Conservation (phyloP, 2,329 filamentous ascomycete species). For the Colletotrichum agaves region DNA sequence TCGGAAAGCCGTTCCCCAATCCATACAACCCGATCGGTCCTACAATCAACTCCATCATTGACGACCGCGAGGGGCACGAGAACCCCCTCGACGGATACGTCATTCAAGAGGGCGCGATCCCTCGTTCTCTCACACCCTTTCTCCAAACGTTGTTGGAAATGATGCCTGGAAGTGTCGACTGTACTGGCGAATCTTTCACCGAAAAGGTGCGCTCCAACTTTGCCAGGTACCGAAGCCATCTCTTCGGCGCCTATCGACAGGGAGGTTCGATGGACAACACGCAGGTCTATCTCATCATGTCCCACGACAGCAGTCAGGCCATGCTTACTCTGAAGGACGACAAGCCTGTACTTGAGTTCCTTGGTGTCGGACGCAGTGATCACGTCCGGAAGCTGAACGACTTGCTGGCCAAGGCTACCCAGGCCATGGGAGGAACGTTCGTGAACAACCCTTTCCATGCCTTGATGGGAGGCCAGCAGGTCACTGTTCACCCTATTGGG, state of each 20-base stretch:
- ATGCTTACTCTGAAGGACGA: conserved; percentile 68
- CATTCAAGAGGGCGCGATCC: conserved; percentile 72
- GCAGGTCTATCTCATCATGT: conserved; percentile 74
- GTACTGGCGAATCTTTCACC: conserved; percentile 51
- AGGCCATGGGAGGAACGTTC: conserved; percentile 68
- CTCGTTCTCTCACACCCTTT: conserved; percentile 64
- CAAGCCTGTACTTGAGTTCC: conserved; percentile 68
- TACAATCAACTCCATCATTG: conserved; percentile 71
- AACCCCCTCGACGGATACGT: conserved; percentile 71
- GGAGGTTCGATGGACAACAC: conserved; percentile 68
- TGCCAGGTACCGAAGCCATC: conserved; percentile 61
- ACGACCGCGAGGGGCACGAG: conserved; percentile 61
- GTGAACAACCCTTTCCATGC: conserved; percentile 68
- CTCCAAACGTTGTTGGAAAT: conserved; percentile 67
- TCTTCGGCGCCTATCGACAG: conserved; percentile 67
- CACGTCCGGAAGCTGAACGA: conserved; percentile 64
- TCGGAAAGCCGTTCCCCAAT: conserved; percentile 62
- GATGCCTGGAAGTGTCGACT: conserved; percentile 58
- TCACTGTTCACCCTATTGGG: conserved; percentile 75
- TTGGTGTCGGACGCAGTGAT: conserved; percentile 66
- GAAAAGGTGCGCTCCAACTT: conserved; percentile 58
- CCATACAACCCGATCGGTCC: conserved; percentile 67
- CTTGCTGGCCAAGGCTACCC: conserved; percentile 64
- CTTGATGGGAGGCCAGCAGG: conserved; percentile 65
- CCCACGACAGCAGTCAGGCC: conserved; percentile 73